These are phyloP conservation scores for Datura wrightii DNA, from an alignment of 257 asterid genomes.

Conservation along the genomic window DNA sequence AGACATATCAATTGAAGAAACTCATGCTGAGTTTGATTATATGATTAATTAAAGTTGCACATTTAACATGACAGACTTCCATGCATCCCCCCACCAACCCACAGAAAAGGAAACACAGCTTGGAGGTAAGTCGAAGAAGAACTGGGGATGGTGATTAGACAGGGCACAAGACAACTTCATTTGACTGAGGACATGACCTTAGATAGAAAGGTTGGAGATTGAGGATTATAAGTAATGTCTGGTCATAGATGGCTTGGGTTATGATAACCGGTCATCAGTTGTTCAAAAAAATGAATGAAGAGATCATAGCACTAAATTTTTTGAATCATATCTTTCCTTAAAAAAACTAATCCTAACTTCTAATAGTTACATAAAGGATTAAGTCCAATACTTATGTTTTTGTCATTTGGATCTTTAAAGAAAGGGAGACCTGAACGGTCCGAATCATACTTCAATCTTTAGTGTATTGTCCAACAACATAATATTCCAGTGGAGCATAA, in stretches of 20 bases:
- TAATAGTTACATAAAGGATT: background rate
- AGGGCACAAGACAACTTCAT: background rate
- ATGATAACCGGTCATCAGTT: background rate
- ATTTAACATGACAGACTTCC: background rate
- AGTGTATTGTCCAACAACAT: slow-evolving; percentile 19
- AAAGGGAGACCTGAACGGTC: slow-evolving; percentile 8
- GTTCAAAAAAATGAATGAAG: background rate
- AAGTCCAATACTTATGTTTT: slow-evolving; percentile 14
- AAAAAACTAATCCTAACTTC: background rate
- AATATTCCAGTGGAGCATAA: background rate
- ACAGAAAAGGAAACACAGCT: background rate
- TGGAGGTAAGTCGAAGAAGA: no score
- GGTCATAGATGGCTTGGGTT: background rate
- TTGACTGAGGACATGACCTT: no score
- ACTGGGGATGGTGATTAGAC: no score
- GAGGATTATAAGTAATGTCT: background rate
- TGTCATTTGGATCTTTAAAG: slow-evolving; percentile 2
- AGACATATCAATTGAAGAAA: background rate
- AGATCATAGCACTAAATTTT: background rate
- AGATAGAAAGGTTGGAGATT: no score
- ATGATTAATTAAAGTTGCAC: slow-evolving; percentile 17
- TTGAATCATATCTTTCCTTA: background rate
- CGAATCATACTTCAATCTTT: background rate
- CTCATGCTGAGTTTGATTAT: background rate
- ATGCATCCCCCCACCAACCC: background rate